These are phyloP conservation scores for Trichophyton mentagrophytes DNA, from an alignment of 2,329 filamentous ascomycete genomes.

Conservation along the genomic window DNA sequence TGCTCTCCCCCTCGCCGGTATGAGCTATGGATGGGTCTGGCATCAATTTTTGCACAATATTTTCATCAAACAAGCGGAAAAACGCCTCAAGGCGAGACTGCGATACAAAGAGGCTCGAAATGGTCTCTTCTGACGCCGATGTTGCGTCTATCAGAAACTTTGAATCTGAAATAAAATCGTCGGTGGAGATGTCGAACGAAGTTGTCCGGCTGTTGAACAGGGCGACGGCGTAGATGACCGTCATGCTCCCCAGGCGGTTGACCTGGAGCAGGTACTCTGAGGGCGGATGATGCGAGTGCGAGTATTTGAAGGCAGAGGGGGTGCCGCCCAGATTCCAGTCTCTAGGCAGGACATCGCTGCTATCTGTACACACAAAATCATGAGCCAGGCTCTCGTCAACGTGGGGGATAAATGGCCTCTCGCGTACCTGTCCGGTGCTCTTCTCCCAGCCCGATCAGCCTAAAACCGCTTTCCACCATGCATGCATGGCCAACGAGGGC, in stretches of 20 bases:
- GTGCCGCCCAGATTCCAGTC: constrained; percentile 67
- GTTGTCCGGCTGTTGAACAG: constrained; percentile 69
- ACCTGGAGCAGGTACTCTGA: constrained; percentile 74
- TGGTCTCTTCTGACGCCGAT: constrained; percentile 18
- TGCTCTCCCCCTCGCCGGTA: constrained; percentile 8
- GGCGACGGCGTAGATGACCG: constrained; percentile 68
- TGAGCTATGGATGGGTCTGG: constrained; percentile 33
- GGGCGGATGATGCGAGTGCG: constrained; percentile 74
- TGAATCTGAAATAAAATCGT: constrained; percentile 60
- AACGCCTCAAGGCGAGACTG: constrained; percentile 56
- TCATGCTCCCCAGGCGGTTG: constrained; percentile 67
- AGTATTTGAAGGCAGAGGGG: constrained; percentile 70
- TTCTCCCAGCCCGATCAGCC: constrained; percentile 70
- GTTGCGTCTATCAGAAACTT: constrained; percentile 41
- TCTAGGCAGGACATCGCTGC: constrained; percentile 45
- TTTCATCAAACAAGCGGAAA: constrained; percentile 57
- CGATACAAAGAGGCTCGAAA: constrained; percentile 60
- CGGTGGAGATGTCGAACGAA: constrained; percentile 59
- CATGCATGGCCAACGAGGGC: constrained; percentile 74
- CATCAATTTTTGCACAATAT: constrained; percentile 72
- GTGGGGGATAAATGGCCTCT: neutral
- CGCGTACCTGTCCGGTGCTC: constrained; percentile 55
- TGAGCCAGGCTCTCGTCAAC: too few relatives aligned
- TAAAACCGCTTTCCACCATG: constrained; percentile 68
- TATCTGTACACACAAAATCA: neutral